Base-by-base conservation (phyloP, 495 filamentous ascomycete genomes). In the Aspergillus diversus region DNA sequence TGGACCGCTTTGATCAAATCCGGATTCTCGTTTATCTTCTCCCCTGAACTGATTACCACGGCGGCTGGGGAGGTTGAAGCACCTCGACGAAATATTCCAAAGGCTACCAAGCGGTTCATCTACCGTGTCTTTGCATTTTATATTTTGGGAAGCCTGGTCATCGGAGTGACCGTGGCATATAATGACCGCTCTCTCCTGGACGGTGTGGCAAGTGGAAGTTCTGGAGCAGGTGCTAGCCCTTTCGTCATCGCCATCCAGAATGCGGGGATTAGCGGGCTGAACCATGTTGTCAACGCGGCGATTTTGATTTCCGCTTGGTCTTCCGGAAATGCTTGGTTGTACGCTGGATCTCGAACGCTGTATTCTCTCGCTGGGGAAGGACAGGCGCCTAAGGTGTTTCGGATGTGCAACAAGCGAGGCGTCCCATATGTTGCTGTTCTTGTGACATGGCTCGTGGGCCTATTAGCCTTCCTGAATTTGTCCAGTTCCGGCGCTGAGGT, bases 61-160 rank as follows among this genome's bases (percentile, higher is more conserved):
- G 90, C 92, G 4, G 92, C 90, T 31, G 91, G 91, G 65, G 92
- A 97, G 75, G 86, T 90, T 33, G 83, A 81, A 21, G 89, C 91
- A 64, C 92, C 92, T 1, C 80, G 87, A 55, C 86, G 85, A 69
- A 89, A 90, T 48, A 88, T 96, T 56, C 92, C 92, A 48, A 84
- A 84, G 66, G 92, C 92, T 9, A 87, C 88, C 12, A 89, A 87
- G 54, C 87, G 91, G 53, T 90, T 91, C 57, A 93, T 96, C 75
- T 92, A 89, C 81, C 90, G 92, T 66, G 89, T 97, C 61, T 73
- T 89, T 60, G 83, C 92, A 72, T 96, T 96, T 75, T 96, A 95
- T 71, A 70, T 82, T 46, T 62, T 86, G 7, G 82, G 81, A 3
- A 76, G 77, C 21, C 73, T 88, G 47, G 79, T 80, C 1, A 85